A percentile compares a stretch with the other conserved stretches of the same genome.
Conservation (phyloP, 441 rosid species). For the Populus hybrid region DNA sequence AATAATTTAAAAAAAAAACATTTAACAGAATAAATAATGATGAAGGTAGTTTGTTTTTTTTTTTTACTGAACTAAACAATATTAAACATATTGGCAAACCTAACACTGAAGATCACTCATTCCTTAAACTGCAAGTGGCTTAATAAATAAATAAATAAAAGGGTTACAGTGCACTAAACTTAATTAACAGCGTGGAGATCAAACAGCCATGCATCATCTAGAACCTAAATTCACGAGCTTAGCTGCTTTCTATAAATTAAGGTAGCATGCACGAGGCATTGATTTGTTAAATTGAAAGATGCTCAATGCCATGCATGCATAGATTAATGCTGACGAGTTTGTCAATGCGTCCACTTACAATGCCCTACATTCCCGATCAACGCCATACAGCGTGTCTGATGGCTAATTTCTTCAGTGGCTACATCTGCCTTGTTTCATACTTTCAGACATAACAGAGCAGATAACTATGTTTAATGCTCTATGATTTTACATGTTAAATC, state of each 20-base stretch:
- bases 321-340: background rate
- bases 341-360: constrained; percentile 30
- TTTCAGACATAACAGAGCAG: constrained; percentile 14
- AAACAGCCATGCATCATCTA: constrained; percentile 1
- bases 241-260: background rate
- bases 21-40: too few species aligned
- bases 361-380: constrained; percentile 27
- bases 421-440: constrained; percentile 16
- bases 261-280: constrained; percentile 4
- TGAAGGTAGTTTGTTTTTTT: too few species aligned
- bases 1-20: too few species aligned
- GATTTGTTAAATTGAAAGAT: background rate
- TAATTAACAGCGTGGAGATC: background rate
- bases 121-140: background rate
- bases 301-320: background rate
- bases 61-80: too few species aligned
- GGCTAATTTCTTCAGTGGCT: constrained; percentile 7
- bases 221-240: constrained; percentile 23
- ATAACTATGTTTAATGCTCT: background rate
- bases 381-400: constrained; percentile 18
- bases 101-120: too few species aligned
- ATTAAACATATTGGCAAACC: too few species aligned
- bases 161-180: background rate
- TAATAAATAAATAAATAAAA: background rate
- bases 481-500: background rate